These are phyloP conservation scores for Ustilago crameri DNA, from an alignment of 1,284 basidiomycete species.

Conservation along the genomic window DNA sequence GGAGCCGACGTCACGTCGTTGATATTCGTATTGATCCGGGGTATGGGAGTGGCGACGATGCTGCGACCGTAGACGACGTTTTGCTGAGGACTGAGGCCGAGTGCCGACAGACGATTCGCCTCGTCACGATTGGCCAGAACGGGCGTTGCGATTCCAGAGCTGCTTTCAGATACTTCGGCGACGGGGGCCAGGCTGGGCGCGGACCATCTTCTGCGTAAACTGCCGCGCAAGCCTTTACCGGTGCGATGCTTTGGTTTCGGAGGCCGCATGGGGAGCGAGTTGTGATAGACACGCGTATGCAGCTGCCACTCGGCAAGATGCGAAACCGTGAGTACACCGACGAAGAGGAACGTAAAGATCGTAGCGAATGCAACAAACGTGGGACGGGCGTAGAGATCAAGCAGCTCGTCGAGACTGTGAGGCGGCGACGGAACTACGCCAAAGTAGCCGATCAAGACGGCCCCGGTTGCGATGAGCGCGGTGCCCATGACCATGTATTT, in stretches of 20 bases:
- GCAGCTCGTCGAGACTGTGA: conserved; percentile 86
- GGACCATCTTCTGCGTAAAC: conserved; percentile 47
- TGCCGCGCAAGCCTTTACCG: conserved; percentile 11
- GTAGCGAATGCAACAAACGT: conserved; percentile 80
- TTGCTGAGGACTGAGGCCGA: conserved; percentile 17
- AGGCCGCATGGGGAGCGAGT: conserved; percentile 13
- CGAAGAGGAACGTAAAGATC: conserved; percentile 75
- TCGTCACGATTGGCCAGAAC: conserved; percentile 53
- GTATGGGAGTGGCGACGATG: conserved; percentile 29
- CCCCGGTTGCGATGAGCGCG: conserved; percentile 85
- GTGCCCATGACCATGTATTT: conserved; percentile 86
- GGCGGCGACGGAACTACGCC: conserved; percentile 91
- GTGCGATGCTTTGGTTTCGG: conserved; percentile 23
- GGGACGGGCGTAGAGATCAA: conserved; percentile 80
- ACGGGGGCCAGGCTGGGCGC: conserved; percentile 64
- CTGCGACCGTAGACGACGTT: conserved; percentile 29
- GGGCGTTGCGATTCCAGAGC: conserved; percentile 63
- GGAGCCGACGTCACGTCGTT: not conserved
- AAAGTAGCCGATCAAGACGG: conserved; percentile 88
- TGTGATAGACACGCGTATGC: conserved; percentile 36
- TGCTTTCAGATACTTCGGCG: conserved; percentile 65
- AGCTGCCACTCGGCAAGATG: conserved; percentile 67
- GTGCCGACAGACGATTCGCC: conserved; percentile 15
- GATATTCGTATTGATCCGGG: not conserved
- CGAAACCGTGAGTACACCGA: conserved; percentile 70